Evolutionary conservation across 2,329 filamentous ascomycete genomes (phyloP).

Genomic region (Ophiocordyceps camponoti-rufipedis): DNA sequence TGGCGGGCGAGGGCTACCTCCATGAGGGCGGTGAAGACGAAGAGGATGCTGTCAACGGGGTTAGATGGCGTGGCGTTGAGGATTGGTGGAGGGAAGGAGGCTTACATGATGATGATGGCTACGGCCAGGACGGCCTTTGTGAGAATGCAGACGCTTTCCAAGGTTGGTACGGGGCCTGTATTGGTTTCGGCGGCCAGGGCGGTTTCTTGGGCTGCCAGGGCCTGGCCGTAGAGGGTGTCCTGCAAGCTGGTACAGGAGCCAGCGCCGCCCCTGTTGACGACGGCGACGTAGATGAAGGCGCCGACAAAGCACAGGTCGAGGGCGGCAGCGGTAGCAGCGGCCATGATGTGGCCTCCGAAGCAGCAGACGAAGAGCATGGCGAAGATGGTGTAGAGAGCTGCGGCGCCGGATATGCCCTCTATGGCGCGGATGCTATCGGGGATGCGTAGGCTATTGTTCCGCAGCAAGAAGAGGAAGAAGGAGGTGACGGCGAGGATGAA

Average conservation of each 20-base stretch:
- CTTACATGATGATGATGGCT: constrained; percentile 58
- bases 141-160: constrained; percentile 55
- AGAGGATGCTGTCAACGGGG: constrained; percentile 39
- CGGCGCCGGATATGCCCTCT: constrained; percentile 58
- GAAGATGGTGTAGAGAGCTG: constrained; percentile 54
- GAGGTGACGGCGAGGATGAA: constrained; percentile 65
- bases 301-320: constrained; percentile 63
- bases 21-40: constrained; percentile 51
- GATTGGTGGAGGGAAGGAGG: neutral
- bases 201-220: constrained; percentile 30
- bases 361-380: constrained; percentile 64
- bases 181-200: neutral
- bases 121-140: constrained; percentile 31
- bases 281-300: constrained; percentile 66
- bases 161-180: constrained; percentile 13
- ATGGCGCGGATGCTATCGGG: constrained; percentile 52
- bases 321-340: constrained; percentile 54
- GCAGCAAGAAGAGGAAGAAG: constrained; percentile 64
- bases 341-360: constrained; percentile 55
- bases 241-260: constrained; percentile 41
- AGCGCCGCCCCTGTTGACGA: constrained; percentile 52
- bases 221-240: constrained; percentile 50
- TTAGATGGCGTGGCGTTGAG: neutral
- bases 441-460: constrained; percentile 45
- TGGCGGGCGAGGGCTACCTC: constrained; percentile 51